These are phyloP conservation scores for Mycena chlorophos DNA, from an alignment of 768 basidiomycete species.

Conservation along the genomic window DNA sequence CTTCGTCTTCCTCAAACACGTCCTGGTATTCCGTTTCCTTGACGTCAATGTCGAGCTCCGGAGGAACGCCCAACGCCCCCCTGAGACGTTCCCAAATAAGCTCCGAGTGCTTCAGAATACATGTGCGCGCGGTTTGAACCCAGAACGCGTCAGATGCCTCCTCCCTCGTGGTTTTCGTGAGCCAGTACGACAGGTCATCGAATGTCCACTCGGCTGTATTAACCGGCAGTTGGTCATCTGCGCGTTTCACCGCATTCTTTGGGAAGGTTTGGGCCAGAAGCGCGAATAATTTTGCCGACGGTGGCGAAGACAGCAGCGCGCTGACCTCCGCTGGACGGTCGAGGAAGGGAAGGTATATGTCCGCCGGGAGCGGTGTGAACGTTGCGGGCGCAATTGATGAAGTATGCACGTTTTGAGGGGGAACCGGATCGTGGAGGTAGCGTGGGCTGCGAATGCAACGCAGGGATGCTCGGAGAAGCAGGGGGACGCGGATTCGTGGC, in stretches of 20 bases:
- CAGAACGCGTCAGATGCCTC: slow-evolving; percentile 69
- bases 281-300: slow-evolving; percentile 69
- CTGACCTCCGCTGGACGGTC: slow-evolving; percentile 78
- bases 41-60: slow-evolving; percentile 72
- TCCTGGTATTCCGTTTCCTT: slow-evolving; percentile 33
- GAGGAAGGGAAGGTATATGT: slow-evolving; percentile 83
- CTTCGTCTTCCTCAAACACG: slow-evolving; percentile 36
- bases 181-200: slow-evolving; percentile 63
- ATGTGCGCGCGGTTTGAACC: slow-evolving; percentile 71
- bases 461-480: slow-evolving; percentile 21
- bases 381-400: slow-evolving; percentile 46
- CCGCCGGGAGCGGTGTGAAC: slow-evolving; percentile 74
- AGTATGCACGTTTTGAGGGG: slow-evolving; percentile 7
- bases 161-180: slow-evolving; percentile 63
- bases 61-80: slow-evolving; percentile 83
- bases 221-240: slow-evolving; percentile 36
- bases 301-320: slow-evolving; percentile 61
- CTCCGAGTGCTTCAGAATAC: slow-evolving; percentile 75
- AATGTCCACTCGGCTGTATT: slow-evolving; percentile 75
- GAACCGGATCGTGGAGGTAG: slow-evolving; percentile 19
- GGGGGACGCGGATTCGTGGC: slow-evolving; percentile 44
- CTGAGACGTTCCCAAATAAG: slow-evolving; percentile 92
- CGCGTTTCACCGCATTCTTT: slow-evolving; percentile 21
- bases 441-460: slow-evolving; percentile 25
- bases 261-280: slow-evolving; percentile 74